phyloP scores from a whole-genome alignment of 73 alveolate genomes.

The Uronychia binucleata region DNA sequence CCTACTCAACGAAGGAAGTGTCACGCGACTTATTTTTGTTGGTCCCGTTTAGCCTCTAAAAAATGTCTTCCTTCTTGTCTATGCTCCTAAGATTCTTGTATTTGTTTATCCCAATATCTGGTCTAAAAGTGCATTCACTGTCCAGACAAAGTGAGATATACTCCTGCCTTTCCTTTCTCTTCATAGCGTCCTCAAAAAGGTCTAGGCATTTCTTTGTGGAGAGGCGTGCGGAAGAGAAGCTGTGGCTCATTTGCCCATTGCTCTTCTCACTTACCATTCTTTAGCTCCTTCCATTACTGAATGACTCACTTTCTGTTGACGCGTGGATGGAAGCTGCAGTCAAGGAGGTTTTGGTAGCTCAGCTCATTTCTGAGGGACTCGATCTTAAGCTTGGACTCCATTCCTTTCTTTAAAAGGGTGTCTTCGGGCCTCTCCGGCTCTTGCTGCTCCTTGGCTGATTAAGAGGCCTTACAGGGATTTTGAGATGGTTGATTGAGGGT shows the following conservation, averaged over 20 bases:
- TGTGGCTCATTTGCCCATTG: background rate
- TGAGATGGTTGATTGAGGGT: slow-evolving; percentile 46
- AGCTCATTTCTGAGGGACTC: background rate
- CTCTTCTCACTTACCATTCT: background rate
- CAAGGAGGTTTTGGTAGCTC: background rate
- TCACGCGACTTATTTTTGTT: background rate
- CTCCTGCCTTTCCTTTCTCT: slow-evolving; percentile 55
- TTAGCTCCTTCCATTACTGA: background rate
- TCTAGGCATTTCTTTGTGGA: slow-evolving; percentile 25
- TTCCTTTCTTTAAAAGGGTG: background rate
- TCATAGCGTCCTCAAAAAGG: slow-evolving; percentile 60
- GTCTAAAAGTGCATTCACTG: slow-evolving; percentile 62
- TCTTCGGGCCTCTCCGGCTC: background rate
- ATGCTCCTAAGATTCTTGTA: background rate
- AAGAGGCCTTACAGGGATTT: background rate
- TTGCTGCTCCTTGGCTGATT: background rate
- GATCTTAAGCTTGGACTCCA: background rate
- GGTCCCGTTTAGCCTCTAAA: background rate
- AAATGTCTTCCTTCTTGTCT: background rate
- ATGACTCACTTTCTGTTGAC: slow-evolving; percentile 1
- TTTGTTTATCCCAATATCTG: slow-evolving; percentile 36
- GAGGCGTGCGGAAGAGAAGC: background rate
- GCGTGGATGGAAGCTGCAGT: slow-evolving; percentile 11
- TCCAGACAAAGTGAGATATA: slow-evolving; percentile 49
- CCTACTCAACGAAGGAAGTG: background rate